Evolutionary conservation across 1,139 yeast genomes (phyloP), one percentile per base, ranked within the genome.

Genomic region (Kazachstania sp.): DNA sequence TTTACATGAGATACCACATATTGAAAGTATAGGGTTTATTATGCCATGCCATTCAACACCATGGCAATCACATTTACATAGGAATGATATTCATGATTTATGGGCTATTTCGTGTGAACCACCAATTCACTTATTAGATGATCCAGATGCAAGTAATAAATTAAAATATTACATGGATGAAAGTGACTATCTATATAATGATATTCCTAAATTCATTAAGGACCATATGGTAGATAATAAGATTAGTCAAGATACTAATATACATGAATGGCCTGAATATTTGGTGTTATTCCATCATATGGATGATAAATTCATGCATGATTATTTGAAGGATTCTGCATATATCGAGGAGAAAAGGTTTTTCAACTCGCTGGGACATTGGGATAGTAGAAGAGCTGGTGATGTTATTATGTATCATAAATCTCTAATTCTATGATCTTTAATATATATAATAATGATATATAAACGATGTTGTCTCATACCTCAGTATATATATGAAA

Each of bases 31-130:
- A 39, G 95, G 95, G 1, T 83, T 92, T 54, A 64, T 94, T 18
- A 86, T 90, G 61, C 98, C 99, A 0, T 94, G 98, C 59, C 98
- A 94, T 64, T 90, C 97, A 0, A 90, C 97, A 0, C 98, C 98
- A 2, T 86, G 95, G 83, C 96, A 87, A 60, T 78, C 95, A 35
- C 81, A 84, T 58, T 66, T 94, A 39, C 96, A 88, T 58, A 67
- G 84, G 23, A 64, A 69, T 7, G 74, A 73, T 16, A 64, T 78
- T 3, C 62, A 66, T 3, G 65, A 68, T 8, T 51, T 78, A 3
- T 86, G 96, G 95, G 83, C 83, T 50, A 70, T 94, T 37, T 80
- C 95, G 0, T 94, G 99, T 63, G 95, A 87, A 52, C 99, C 98
- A 0, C 98, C 98, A 1, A 65, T 86, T 18, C 64, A 66, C 51